Evolutionary conservation across 129 eudicot genomes (phyloP).

Genomic region (Dittrichia graveolens): DNA sequence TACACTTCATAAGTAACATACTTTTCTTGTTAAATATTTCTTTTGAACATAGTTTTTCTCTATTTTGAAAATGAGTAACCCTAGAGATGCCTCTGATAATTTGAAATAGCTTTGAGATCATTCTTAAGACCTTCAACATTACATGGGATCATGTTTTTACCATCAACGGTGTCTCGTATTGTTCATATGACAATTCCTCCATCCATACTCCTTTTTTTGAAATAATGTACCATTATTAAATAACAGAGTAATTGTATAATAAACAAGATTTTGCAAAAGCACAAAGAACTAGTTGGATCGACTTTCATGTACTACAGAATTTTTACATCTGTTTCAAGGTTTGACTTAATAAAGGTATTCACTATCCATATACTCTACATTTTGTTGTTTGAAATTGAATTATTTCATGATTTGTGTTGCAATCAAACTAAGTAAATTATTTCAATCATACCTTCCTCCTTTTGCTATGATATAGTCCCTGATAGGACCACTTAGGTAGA

Average conservation of each 20-base stretch:
- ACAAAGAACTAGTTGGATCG: not conserved
- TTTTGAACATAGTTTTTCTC: not conserved
- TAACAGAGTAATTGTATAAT: not conserved
- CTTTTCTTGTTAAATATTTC: not conserved
- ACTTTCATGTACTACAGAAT: not conserved
- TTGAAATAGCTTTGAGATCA: not conserved
- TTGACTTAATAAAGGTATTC: conserved; percentile 15
- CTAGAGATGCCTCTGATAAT: conserved; percentile 7
- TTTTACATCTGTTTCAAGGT: not conserved
- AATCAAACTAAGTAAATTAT: conserved; percentile 18
- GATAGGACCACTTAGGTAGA: conserved; percentile 94
- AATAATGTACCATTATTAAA: not conserved
- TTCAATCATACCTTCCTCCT: conserved; percentile 80
- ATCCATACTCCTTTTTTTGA: no score
- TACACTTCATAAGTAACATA: not conserved
- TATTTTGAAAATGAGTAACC: not conserved
- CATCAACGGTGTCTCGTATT: not conserved
- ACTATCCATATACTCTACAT: not conserved
- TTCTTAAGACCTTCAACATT: not conserved
- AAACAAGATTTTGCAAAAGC: not conserved
- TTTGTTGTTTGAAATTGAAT: no score
- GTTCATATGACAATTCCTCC: no score
- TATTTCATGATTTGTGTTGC: not conserved
- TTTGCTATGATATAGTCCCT: conserved; percentile 73
- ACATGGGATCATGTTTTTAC: not conserved